Base-by-base conservation (phyloP, 2,329 filamentous ascomycete genomes). In the Diaporthe citriasiana region DNA sequence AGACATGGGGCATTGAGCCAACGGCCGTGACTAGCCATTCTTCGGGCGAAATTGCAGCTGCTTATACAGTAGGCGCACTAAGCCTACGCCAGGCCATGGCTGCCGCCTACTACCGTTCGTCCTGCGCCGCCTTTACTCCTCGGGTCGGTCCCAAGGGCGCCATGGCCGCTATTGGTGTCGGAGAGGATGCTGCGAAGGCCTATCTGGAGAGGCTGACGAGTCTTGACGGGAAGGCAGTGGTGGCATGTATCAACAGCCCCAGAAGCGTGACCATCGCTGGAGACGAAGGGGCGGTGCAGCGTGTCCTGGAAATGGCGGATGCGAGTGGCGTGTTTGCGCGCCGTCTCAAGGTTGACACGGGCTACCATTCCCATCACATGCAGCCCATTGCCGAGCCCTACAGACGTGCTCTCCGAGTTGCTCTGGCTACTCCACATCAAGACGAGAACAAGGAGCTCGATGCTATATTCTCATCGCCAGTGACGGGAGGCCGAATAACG, bases 251-350 rank as follows among this genome's bases (percentile, higher is more conserved):
- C 65, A 75, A 75, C 40, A 75, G 74, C 38, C 81, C 82, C 0
- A 35, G 74, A 0, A 85, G 79, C 63, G 73, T 80, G 10, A 85
- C 83, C 0, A n/a, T 84, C 0, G 82, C 83, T 0, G 83, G 83
- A 0, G 79, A 81, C 35, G 59, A 51, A 2, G 57, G 53, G 1
- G 78, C 77, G 1, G 73, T 84, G 2, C 71, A 79, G 22, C 75
- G 76, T 8, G 59, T 83, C 1, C 73, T 76, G 19, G 42, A 59
- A 2, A 45, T 76, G 50, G 69, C 81, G 19, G 40, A 77, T 3
- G 76, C 77, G 4, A 76, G 81, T 12, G 73, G 63, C 22, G 76
- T 81, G 0, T 83, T 83, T 35, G 71, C 74, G 2, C 74, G 80
- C 2, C 76, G 74, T 15, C 78, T 83, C 0, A 70, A 63, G 6